Base-by-base conservation (phyloP, 2,329 filamentous ascomycete genomes). In the Shiraia bambusicola region DNA sequence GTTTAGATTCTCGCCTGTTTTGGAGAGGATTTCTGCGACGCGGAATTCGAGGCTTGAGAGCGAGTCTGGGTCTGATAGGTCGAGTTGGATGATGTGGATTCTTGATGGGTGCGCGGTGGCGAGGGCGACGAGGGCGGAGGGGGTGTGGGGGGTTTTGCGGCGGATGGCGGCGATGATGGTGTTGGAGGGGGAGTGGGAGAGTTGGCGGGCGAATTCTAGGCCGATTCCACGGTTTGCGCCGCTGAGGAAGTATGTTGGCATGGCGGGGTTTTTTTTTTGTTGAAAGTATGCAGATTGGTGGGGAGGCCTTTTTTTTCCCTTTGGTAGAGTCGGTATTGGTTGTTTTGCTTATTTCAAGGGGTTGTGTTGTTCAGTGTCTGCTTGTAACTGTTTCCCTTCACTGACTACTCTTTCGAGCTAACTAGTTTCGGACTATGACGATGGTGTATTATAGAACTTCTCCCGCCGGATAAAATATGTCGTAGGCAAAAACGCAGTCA, bases 121-220 rank as follows among this genome's bases (percentile, higher is more conserved):
- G 13, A 69, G 45, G 1, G 56, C 32, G 37, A 66, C 52, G 4
- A 69, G 54, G 11, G 61, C 61, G 4, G 45, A 43, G 10, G 63
- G 47, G 33, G 68, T 58, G 35, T 52, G 47, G 33, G 56, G 19
- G 19, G 19, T 52, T 37, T 57, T 52, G 28, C 64, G 66, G 34
- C 72, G 71, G 2, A 69, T 65, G 36, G 54, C 62, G n/a, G 70
- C 64, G 41, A 74, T 67, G 43, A 74, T 65, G 37, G 55, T 71
- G 47, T 66, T 69, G 33, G 50, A 37, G 0, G 55, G 41, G 24
- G 66, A 47, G 8, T 46, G 31, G 26, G 69, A 55, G 37, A 65
- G 54, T 38, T 65, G 62, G 32, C 59, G 51, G 0, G 61, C 53
- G 34, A 65, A 59, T 45, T 64, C 62, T 22, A 65, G 49, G 24